A percentile compares a stretch with the other conserved stretches of the same genome.
Conservation (phyloP, 352 stramenopile genomes). For the Phytophthora foliorum region DNA sequence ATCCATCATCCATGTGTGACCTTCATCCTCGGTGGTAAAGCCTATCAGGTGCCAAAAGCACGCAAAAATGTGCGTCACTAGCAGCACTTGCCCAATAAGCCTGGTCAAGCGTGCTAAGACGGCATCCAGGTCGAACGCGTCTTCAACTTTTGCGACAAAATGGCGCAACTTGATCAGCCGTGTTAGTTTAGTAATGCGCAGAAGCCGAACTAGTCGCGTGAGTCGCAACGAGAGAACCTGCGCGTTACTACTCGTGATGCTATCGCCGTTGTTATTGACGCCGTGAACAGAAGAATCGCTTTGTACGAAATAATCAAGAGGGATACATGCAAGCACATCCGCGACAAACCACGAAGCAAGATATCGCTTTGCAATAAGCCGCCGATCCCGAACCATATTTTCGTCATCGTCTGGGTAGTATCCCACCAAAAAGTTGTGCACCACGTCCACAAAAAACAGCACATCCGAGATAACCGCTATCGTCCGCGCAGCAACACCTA, state of each 20-base stretch:
- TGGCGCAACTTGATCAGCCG: conserved; percentile 75
- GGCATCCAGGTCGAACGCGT: conserved; percentile 70
- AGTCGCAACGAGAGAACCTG: conserved; percentile 77
- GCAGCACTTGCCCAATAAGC: conserved; percentile 72
- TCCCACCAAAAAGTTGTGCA: conserved; percentile 80
- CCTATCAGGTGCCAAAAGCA: conserved; percentile 88
- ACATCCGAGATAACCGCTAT: conserved; percentile 53
- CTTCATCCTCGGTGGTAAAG: conserved; percentile 42
- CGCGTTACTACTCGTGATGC: conserved; percentile 36
- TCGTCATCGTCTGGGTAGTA: conserved; percentile 77
- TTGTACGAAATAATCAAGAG: conserved; percentile 58
- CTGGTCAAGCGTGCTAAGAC: conserved; percentile 69
- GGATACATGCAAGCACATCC: conserved; percentile 60
- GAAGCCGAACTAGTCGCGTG: conserved; percentile 64
- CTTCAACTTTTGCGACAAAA: conserved; percentile 80
- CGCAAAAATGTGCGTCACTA: conserved; percentile 78
- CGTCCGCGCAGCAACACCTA: conserved; percentile 29
- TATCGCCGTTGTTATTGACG: conserved; percentile 6
- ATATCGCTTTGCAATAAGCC: conserved; percentile 60
- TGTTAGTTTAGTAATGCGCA: conserved; percentile 77
- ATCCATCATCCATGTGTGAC: conserved; percentile 51
- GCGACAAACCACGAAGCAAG: conserved; percentile 69
- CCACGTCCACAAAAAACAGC: conserved; percentile 71
- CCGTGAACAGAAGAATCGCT: conserved; percentile 1
- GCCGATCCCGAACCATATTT: conserved; percentile 55